Base-by-base conservation (phyloP, 345 rosid genomes). In the Eucalyptus urophylla region DNA sequence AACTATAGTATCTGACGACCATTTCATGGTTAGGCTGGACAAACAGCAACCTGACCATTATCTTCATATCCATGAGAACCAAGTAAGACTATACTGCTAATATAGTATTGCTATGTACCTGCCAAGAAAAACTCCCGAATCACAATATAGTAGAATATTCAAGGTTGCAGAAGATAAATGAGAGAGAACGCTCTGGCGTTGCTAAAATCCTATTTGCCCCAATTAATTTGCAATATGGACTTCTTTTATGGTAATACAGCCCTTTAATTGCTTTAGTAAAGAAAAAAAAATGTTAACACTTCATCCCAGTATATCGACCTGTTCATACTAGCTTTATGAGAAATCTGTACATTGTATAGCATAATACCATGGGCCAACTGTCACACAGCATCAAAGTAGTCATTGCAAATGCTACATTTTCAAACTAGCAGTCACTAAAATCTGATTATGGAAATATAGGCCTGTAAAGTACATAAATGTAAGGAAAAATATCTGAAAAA, bases 91-190 rank as follows among this genome's bases (percentile, higher is more conserved):
- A 80, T 87, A 90, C 90, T 69, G 88, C 90, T 37, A 76, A 37
- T 51, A 62, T 88, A 86, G 88, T 89, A 89, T 80, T 90, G 87
- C 88, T 91, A 88, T 87, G 45, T 90, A 90, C 94, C 93, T 94
- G 93, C 89, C 86, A 90, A 87, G 58, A 16, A 33, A 83, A 89
- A 53, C 14, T 33, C 88, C 17, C n/a, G 16, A 91, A 89, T 37
- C 22, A 80, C 45, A 72, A 72, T 21, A 9, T 40, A 37, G 45
- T 37, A 21, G 15, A 37, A 37, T 72, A 37, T 72, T 72, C 83
- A 72, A 37, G 45, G 8, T 37, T 72, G 83, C 14, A 6, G 45
- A 72, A 72, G 13, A 33, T 72, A 72, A 72, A 72, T 25, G 14
- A 72, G 44, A 72, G 81, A 72, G 22, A 72, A 72, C 10, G 81